A percentile compares a stretch with the other conserved stretches of the same genome.
phyloP scores from a whole-genome alignment of 768 basidiomycete species.

The Boletus eberwhitei region DNA sequence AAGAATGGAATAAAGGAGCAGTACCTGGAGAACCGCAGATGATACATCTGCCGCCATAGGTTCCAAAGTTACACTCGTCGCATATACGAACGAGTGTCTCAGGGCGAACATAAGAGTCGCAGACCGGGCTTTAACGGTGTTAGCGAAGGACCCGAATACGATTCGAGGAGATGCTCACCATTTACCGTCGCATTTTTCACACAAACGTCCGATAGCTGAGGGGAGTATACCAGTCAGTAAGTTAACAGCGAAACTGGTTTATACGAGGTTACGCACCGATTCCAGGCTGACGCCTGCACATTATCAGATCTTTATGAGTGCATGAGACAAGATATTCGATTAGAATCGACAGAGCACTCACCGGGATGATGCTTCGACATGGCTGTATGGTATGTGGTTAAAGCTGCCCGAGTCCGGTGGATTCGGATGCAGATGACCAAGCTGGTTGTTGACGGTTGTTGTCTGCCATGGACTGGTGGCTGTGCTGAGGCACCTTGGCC shows the following conservation, averaged over 20 bases:
- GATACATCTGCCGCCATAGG: slow-evolving; percentile 96
- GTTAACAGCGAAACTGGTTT: background rate
- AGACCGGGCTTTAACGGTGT: slow-evolving; percentile 72
- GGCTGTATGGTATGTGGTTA: slow-evolving; percentile 23
- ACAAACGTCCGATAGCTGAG: slow-evolving; percentile 92
- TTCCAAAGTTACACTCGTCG: slow-evolving; percentile 99
- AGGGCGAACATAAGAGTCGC: slow-evolving; percentile 98
- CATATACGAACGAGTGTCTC: slow-evolving; percentile 98
- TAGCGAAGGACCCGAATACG: background rate
- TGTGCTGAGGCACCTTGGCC: slow-evolving; percentile 1
- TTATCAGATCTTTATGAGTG: slow-evolving; percentile 74
- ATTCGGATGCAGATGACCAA: slow-evolving; percentile 5
- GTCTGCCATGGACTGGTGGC: slow-evolving; percentile 6
- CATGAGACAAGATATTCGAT: background rate
- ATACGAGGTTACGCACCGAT: slow-evolving; percentile 60
- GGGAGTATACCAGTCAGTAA: slow-evolving; percentile 7
- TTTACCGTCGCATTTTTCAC: slow-evolving; percentile 99
- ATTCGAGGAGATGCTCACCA: slow-evolving; percentile 56
- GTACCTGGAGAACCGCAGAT: slow-evolving; percentile 94
- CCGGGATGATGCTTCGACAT: slow-evolving; percentile 95
- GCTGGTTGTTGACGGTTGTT: slow-evolving; percentile 13
- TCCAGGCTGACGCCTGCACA: slow-evolving; percentile 97
- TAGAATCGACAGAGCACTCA: slow-evolving; percentile 23
- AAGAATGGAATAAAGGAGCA: slow-evolving; percentile 14
- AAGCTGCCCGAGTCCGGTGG: background rate